Base-by-base conservation (phyloP, 345 rosid species). In the Adansonia digitata region DNA sequence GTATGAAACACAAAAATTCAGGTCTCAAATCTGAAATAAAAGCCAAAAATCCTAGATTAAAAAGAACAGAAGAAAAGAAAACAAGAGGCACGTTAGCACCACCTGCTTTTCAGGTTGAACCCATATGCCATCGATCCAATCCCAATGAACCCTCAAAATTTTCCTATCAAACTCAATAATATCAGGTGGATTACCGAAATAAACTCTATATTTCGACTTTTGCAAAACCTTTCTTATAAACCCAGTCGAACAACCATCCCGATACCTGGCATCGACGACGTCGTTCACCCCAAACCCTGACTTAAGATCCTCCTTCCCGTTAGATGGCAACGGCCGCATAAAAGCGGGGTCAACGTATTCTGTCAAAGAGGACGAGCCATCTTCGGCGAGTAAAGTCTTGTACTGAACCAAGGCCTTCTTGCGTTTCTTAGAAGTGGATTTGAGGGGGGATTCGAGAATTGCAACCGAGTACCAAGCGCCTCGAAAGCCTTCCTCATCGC, bases 181-280 rank as follows among this genome's bases (percentile, higher is more conserved):
- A 61, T 87, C 89, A 20, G 92, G 88, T 2, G 90, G 90, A 29
- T 69, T 80, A 63, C 84, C 88, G 35, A 86, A 90, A 61, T 70
- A 82, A 81, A 87, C 86, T 75, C 76, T 64, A 40, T 72, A 85
- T 31, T 75, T 85, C 0, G 75, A 83, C 22, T 71, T 35, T 1
- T 79, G 82, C 14, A 81, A 52, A 61, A 80, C 77, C 84, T 86
- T 83, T 59, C 83, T 75, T 18, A 87, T 78, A 31, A 88, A 62
- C 52, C 94, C 94, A 22, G 80, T 82, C 89, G 91, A 85, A 89
- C 91, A 89, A 1, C 88, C 85, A 40, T 82, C 80, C 63, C 60
- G 78, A 34, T 78, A 78, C 62, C 74, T 31, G 0, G 84, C 89
- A 57, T 87, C 85, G 2, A 89, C 90, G 18, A 77, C 45, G 18